Percentiles rank a stretch among this genome's conserved stretches.
Conservation (phyloP, 768 basidiomycete species). For the Mycena sanguinolenta region DNA sequence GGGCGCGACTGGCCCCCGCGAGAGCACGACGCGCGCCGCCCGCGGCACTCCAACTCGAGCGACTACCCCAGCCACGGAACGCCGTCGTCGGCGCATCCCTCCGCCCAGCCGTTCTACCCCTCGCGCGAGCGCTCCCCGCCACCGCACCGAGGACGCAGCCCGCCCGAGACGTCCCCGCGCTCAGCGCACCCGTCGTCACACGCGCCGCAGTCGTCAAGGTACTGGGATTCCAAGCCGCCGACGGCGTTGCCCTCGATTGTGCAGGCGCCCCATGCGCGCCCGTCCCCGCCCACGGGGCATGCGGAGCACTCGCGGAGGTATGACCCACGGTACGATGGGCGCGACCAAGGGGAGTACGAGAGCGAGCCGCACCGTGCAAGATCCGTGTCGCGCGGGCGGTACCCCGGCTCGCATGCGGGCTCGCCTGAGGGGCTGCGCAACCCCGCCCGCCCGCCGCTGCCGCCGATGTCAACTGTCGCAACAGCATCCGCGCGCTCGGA, state of each 20-base stretch:
- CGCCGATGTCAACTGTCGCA: conserved; percentile 29
- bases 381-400: conserved; percentile 46
- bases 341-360: conserved; percentile 49
- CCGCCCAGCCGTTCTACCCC: conserved; percentile 55
- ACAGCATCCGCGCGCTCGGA: conserved; percentile 60
- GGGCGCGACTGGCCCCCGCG: conserved; percentile 34
- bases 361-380: conserved; percentile 43
- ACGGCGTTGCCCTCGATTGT: conserved; percentile 49
- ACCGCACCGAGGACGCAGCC: conserved; percentile 59
- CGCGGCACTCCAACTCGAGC: conserved; percentile 48
- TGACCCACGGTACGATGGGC: conserved; percentile 72
- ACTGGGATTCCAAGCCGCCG: conserved; percentile 75
- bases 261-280: conserved; percentile 51
- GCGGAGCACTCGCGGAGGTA: conserved; percentile 68
- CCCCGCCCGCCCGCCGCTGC: conserved; percentile 45
- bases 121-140: conserved; percentile 54
- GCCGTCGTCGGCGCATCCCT: conserved; percentile 44
- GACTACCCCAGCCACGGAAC: conserved; percentile 49
- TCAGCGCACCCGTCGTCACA: conserved; percentile 58
- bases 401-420: conserved; percentile 56
- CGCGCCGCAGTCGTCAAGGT: conserved; percentile 47
- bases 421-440: conserved; percentile 38
- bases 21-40: conserved; percentile 56
- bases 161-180: conserved; percentile 74
- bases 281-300: conserved; percentile 49